phyloP scores from a whole-genome alignment of 2,329 filamentous ascomycete genomes.

The Teratosphaeriaceae sp. region DNA sequence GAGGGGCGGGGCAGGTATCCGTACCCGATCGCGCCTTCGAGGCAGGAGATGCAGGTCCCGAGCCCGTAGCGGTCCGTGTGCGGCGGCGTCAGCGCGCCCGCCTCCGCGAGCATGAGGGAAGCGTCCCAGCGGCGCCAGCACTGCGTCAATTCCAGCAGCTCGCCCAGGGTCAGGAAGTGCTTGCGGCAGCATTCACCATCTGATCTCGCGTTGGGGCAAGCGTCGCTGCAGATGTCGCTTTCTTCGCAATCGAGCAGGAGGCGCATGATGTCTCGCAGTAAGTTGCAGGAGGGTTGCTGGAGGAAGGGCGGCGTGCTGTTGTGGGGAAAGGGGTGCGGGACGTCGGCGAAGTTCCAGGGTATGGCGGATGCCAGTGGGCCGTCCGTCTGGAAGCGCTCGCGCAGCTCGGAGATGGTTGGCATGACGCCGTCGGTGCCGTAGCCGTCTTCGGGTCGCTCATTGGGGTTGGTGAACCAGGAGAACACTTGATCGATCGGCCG shows the following conservation, averaged over 20 bases:
- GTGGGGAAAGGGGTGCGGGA: conserved; percentile 7
- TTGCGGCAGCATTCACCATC: conserved; percentile 4
- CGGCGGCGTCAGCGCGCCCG: conserved; percentile 10
- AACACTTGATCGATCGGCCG: conserved; percentile 10
- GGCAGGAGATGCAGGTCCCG: conserved; percentile 13
- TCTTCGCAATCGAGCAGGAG: not conserved
- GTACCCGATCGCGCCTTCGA: conserved; percentile 16
- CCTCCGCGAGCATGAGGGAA: conserved; percentile 13
- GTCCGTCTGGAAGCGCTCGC: not conserved
- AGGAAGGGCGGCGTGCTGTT: conserved; percentile 9
- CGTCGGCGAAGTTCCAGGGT: conserved; percentile 15
- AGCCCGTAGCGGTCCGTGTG: conserved; percentile 11
- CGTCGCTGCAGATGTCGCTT: conserved; percentile 4
- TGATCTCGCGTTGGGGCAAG: conserved; percentile 4
- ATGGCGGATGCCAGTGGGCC: not conserved
- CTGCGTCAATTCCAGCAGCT: conserved; percentile 3
- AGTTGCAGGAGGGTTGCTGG: conserved; percentile 6
- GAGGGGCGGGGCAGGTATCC: conserved; percentile 8
- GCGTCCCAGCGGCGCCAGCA: conserved; percentile 6
- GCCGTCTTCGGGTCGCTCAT: not conserved
- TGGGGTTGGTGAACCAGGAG: conserved; percentile 9
- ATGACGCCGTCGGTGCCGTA: not conserved
- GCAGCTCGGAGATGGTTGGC: not conserved
- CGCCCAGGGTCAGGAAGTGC: not conserved
- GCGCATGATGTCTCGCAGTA: conserved; percentile 11